Conservation (phyloP, 352 stramenopile genomes). For the Aphanomyces cochlioides region DNA sequence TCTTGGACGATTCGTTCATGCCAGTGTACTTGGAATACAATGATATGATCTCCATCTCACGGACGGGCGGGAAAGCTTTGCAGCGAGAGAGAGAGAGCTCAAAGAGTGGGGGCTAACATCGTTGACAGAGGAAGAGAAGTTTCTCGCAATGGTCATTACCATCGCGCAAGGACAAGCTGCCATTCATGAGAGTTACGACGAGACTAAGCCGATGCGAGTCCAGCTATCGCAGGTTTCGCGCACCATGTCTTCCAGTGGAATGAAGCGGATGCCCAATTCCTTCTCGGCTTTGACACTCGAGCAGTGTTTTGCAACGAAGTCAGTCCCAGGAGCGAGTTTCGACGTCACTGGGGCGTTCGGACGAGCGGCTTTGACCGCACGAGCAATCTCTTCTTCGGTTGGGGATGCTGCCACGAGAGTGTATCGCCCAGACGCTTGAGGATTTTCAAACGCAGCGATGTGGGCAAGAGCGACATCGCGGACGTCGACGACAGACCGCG, state of each 20-base stretch:
- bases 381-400: conserved; percentile 84
- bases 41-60: no score
- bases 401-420: conserved; percentile 77
- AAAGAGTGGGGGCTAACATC: no score
- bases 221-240: conserved; percentile 17
- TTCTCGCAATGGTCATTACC: no score
- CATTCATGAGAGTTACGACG: no score
- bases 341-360: background rate
- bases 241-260: conserved; percentile 3
- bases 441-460: conserved; percentile 79
- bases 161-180: no score
- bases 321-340: background rate
- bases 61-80: no score
- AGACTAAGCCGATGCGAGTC: conserved; percentile 1
- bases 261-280: conserved; percentile 26
- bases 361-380: conserved; percentile 28
- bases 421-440: conserved; percentile 75
- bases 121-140: no score
- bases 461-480: conserved; percentile 78
- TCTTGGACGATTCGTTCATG: no score
- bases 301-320: background rate
- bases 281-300: conserved; percentile 20
- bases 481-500: conserved; percentile 84
- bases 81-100: no score
- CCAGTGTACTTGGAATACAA: no score